A percentile compares a stretch with the other conserved stretches of the same genome.
Evolutionary conservation across 2,329 filamentous ascomycete species (phyloP).

Genomic region (Onygenales sp.): DNA sequence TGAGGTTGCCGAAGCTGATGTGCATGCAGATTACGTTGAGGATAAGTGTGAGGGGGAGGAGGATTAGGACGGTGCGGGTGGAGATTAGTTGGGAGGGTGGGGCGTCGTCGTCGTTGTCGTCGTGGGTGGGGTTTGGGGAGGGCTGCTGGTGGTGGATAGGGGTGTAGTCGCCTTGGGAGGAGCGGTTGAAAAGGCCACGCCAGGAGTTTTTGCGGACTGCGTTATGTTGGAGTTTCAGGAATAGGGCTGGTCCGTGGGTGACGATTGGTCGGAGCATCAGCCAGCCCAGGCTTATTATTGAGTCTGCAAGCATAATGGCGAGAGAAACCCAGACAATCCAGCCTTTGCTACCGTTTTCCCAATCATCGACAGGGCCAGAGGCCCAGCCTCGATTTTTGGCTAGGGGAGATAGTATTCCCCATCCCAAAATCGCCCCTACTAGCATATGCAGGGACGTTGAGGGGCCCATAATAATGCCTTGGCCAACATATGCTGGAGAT

Average conservation of each 20-base stretch:
- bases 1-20: constrained; percentile 70
- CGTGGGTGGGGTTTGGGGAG: constrained; percentile 1
- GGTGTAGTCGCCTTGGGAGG: constrained; percentile 10
- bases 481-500: constrained; percentile 91
- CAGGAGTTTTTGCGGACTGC: constrained; percentile 17
- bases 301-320: constrained; percentile 93
- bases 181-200: constrained; percentile 13
- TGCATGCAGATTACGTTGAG: constrained; percentile 77
- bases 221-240: constrained; percentile 21
- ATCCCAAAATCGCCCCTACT: constrained; percentile 77
- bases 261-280: constrained; percentile 58
- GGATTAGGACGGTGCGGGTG: constrained; percentile 58
- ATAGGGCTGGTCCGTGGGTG: constrained; percentile 32
- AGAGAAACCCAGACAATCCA: constrained; percentile 98
- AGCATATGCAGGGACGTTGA: constrained; percentile 95
- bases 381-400: constrained; percentile 85
- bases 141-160: neutral
- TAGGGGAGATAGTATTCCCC: constrained; percentile 81
- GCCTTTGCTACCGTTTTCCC: constrained; percentile 88
- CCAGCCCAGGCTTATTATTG: constrained; percentile 77
- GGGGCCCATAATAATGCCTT: constrained; percentile 97
- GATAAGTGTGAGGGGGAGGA: constrained; percentile 64
- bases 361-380: constrained; percentile 73
- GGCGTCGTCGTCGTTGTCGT: constrained; percentile 57
- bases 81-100: constrained; percentile 75